Base-by-base conservation (phyloP, 1,139 yeast species). In the Yamadazyma sp. region DNA sequence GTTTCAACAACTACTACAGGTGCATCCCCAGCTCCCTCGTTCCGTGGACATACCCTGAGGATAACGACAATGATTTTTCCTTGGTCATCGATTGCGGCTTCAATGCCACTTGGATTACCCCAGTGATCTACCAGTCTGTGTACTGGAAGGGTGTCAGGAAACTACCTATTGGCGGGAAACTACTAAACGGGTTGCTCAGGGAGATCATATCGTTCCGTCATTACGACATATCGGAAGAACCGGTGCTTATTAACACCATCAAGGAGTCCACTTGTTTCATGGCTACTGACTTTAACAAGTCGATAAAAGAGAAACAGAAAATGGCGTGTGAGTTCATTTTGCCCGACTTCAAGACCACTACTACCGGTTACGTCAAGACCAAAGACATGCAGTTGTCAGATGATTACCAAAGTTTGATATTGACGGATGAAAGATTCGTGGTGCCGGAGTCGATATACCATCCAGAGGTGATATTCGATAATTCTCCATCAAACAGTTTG, bases 181-280 rank as follows among this genome's bases (percentile, higher is more conserved):
- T 87, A 39, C 64, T 94, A 42, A 87, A 88, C 40, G 96, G 96
- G 8, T 77, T 85, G 39, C 62, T 94, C 37, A 73, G 89, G 45
- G 98, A 92, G 54, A 72, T 87, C 33, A 78, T 92, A 12, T 88
- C 97, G 3, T 92, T 87, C 57, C 74, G 98, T 43, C 95, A 94
- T 64, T 92, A 91, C 61, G 94, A 94, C 56, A 91, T 94, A 54
- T 82, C 87, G 58, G 97, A 91, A 46, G 98, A 94, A 59, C 86
- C 96, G 0, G 73, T 86, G 6, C 66, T 94, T 37, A 83, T 92
- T 38, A 87, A 91, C 55, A 82, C 86, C 29, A 86, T 94, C 49
- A 92, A 94, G 55, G 96, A 92, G 54, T 69, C 77, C 26, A 75
- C 94, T 5, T 79, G 92, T 52, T 89, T 79, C 58, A 79, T 91